These are phyloP conservation scores for Solanum lycopersicoides DNA, from an alignment of 257 asterid genomes.

Conservation along the genomic window DNA sequence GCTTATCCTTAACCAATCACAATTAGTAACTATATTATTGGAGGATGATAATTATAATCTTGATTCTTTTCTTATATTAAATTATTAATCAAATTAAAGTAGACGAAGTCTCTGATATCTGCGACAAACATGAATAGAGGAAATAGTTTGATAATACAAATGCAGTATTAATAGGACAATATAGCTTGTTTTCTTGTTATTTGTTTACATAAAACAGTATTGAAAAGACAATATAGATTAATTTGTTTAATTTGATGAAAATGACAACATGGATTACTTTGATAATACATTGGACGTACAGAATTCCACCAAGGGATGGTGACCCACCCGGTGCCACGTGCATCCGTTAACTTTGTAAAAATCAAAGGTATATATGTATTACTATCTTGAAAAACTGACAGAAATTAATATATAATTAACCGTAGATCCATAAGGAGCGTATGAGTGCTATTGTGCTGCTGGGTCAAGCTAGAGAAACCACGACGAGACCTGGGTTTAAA, in stretches of 20 bases:
- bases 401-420: no score
- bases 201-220: neutral
- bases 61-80: neutral
- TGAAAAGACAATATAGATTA: neutral
- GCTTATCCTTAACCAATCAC: neutral
- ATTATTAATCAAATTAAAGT: neutral
- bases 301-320: neutral
- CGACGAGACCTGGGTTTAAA: accelerated
- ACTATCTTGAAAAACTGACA: accelerated
- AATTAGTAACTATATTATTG: neutral
- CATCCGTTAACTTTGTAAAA: no score
- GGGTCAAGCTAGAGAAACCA: no score
- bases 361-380: no score
- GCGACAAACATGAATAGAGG: neutral
- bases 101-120: neutral
- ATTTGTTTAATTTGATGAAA: neutral
- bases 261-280: neutral
- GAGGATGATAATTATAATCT: neutral
- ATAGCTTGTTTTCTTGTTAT: neutral
- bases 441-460: accelerated
- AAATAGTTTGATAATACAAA: neutral
- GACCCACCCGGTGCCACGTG: neutral
- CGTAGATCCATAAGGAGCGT: no score
- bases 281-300: neutral
- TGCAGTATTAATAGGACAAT: neutral